A percentile compares a stretch with the other conserved stretches of the same genome.
Conservation (phyloP, 495 filamentous ascomycete species). For the Aspergillus cavernicola region DNA sequence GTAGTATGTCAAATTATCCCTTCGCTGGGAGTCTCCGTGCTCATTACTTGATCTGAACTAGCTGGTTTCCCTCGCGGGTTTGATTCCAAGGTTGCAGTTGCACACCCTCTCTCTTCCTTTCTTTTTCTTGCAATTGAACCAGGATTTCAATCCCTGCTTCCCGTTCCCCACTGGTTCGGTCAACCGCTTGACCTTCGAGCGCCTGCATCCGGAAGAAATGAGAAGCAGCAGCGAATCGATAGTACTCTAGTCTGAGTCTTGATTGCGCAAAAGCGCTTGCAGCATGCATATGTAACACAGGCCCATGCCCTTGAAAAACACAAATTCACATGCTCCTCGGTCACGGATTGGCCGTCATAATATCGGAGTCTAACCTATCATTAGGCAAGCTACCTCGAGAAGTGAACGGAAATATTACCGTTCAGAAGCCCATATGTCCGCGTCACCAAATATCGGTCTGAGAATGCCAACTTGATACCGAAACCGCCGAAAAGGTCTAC, state of each 20-base stretch:
- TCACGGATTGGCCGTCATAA: slow-evolving; percentile 2
- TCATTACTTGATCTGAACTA: not conserved
- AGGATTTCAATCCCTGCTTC: slow-evolving; percentile 8
- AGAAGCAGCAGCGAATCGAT: not conserved
- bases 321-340: not conserved
- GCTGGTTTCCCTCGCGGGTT: not conserved
- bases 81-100: too few species aligned
- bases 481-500: not conserved
- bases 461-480: not conserved
- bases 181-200: not conserved
- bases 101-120: too few species aligned
- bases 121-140: not conserved
- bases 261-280: not conserved
- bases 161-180: slow-evolving; percentile 2
- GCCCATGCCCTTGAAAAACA: not conserved
- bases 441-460: too few species aligned
- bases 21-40: not conserved
- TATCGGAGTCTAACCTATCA: not conserved
- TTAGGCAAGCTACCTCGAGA: not conserved
- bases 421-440: too few species aligned
- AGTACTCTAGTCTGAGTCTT: not conserved
- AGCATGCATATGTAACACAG: not conserved
- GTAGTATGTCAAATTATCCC: not conserved
- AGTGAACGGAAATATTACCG: too few species aligned
- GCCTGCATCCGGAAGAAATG: not conserved